Percentiles rank a stretch among this genome's conserved stretches.
Conservation (phyloP, 805 yeast species). For the Alloascoidea hylecoeti region DNA sequence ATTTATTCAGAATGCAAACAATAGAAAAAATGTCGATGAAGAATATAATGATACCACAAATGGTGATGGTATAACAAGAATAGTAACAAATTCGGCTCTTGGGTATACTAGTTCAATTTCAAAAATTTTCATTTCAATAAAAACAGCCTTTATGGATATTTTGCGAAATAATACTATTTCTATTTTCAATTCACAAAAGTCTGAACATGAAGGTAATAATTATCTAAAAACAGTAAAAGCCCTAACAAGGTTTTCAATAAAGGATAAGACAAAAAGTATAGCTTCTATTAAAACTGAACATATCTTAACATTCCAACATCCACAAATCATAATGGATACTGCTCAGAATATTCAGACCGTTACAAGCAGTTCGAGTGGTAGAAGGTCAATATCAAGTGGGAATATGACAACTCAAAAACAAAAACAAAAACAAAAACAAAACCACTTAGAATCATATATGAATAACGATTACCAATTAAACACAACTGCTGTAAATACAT, state of each 20-base stretch:
- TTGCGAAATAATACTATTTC: not conserved
- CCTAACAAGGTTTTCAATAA: not conserved
- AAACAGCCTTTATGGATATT: not conserved
- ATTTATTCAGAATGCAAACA: constrained; percentile 2
- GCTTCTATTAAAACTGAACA: no score
- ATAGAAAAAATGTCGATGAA: not conserved
- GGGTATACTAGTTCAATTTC: not conserved
- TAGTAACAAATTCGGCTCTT: not conserved
- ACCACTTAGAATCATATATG: constrained; percentile 2
- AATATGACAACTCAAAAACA: constrained; percentile 5
- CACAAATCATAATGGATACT: not conserved
- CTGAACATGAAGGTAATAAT: not conserved
- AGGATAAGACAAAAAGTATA: not conserved
- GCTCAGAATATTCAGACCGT: no score
- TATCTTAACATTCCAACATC: not conserved
- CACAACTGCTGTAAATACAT: constrained; percentile 1
- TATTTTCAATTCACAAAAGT: not conserved
- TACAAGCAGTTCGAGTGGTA: no score
- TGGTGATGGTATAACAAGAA: not conserved
- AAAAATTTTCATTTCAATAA: not conserved
- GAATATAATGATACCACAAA: not conserved
- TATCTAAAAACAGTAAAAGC: not conserved
- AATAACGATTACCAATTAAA: not conserved
- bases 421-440: constrained; percentile 2
- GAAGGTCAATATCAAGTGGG: no score